Base-by-base conservation (phyloP, 805 yeast genomes). In the Debaryomyces hansenii region DNA sequence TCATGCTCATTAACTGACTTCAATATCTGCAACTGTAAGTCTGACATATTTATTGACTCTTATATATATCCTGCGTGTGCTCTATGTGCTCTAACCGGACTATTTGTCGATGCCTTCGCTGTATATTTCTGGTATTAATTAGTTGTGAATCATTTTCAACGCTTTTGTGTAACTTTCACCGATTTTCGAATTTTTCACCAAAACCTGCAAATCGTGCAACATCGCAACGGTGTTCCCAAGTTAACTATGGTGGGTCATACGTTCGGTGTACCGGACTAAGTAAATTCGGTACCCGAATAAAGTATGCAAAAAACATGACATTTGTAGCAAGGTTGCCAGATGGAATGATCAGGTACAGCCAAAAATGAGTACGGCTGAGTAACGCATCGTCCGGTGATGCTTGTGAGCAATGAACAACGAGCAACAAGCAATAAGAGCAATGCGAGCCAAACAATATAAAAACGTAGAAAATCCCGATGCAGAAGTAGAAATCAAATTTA, bases 21-120 rank as follows among this genome's bases (percentile, higher is more conserved):
- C 57, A 90, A 78, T 45, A 90, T 71, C 34, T 57, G 67, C 50
- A 82, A 68, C 64, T 85, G 91, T 51, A 87, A 69, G 48, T 82
- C 87, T 41, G 90, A 81, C 92, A 86, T 86, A 14, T 37, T 21
- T 37, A 24, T 37, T 24, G 16, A 20, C 28, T 20, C 29, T 21
- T 40, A 27, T 40, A 40, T n/a, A 12, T 12, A 12, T 31, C 27
- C 27, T 24, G 27, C 27, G 27, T 24, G 27, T 24, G 10, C 5
- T 24, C 27, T 24, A 24, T 24, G 27, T 24, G 27, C 27, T 24
- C 27, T 24, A 24, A 24, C 27, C 27, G 10, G 10, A 7, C 27
- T 6, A 9, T 24, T 7, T 9, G 27, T 24, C 27, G 27, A 24
- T 24, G 3, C 27, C 27, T 24, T 24, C 27, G 27, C 27, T 24